Evolutionary conservation across 2,329 filamentous ascomycete species (phyloP).

Genomic region (Colletotrichum scovillei): DNA sequence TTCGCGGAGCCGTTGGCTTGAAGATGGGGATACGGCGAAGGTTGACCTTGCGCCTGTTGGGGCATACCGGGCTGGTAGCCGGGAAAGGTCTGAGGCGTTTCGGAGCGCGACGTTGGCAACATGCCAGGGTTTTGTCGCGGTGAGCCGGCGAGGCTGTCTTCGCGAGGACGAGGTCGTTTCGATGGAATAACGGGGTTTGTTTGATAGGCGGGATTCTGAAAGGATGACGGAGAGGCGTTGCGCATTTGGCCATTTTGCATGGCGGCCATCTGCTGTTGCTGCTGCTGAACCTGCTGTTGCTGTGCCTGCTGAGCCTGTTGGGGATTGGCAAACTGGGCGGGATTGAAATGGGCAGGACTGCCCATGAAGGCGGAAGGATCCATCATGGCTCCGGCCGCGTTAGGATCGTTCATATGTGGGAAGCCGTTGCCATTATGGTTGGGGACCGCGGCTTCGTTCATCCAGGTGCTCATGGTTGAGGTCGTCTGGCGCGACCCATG

Average conservation of each 20-base stretch:
- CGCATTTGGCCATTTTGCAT: conserved; percentile 88
- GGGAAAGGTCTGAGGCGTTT: conserved; percentile 87
- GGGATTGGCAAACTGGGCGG: conserved; percentile 64
- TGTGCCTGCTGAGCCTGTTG: conserved; percentile 47
- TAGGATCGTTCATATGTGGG: conserved; percentile 72
- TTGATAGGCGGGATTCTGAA: conserved; percentile 82
- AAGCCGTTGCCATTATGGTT: conserved; percentile 79
- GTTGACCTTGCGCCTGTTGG: conserved; percentile 71
- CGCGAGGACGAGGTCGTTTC: conserved; percentile 83
- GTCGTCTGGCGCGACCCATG: conserved; percentile 60
- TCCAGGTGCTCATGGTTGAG: conserved; percentile 77
- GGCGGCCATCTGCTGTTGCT: conserved; percentile 62
- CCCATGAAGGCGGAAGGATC: conserved; percentile 74
- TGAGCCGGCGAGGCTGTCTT: conserved; percentile 87
- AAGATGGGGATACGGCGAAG: conserved; percentile 82
- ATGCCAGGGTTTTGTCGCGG: conserved; percentile 81
- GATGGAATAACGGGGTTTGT: conserved; percentile 89
- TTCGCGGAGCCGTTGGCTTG: conserved; percentile 84
- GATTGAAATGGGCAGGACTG: conserved; percentile 70
- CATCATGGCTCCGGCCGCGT: conserved; percentile 68
- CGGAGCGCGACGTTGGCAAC: conserved; percentile 85
- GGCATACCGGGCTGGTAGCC: conserved; percentile 76
- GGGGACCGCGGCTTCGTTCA: conserved; percentile 75
- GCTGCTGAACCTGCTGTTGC: conserved; percentile 35
- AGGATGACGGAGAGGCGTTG: conserved; percentile 80